Evolutionary conservation across 441 rosid species (phyloP).

Genomic region (Geranium incanum): DNA sequence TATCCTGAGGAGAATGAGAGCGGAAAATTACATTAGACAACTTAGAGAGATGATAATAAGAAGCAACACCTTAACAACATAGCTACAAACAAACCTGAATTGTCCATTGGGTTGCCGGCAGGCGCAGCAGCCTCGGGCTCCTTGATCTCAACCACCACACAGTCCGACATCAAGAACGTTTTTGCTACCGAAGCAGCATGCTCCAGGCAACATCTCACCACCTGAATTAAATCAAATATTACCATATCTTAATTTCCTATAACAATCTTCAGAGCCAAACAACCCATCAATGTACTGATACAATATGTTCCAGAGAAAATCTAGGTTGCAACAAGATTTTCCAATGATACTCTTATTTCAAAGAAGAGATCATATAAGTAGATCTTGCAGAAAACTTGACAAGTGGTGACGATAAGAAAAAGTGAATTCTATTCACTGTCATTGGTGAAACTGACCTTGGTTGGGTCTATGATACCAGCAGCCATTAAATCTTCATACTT

Average conservation of each 20-base stretch:
- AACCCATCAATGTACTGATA: background rate
- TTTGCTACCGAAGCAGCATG: background rate
- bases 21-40: background rate
- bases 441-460: slow-evolving; percentile 46
- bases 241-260: background rate
- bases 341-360: background rate
- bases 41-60: background rate
- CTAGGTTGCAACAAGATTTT: background rate
- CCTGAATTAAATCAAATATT: background rate
- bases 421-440: too few relatives aligned
- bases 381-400: background rate
- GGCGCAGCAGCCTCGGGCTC: background rate
- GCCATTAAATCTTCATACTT: slow-evolving; percentile 93
- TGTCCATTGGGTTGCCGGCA: slow-evolving; percentile 6
- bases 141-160: slow-evolving; percentile 4
- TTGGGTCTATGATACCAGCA: slow-evolving; percentile 91
- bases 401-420: too few relatives aligned
- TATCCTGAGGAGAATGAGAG: background rate
- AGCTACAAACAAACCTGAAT: background rate
- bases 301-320: background rate
- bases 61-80: background rate
- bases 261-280: background rate
- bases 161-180: background rate
- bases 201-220: slow-evolving; percentile 8
- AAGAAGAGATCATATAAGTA: background rate